Evolutionary conservation across 208 protist genomes (phyloP).

Genomic region (Crithidia brevicula): DNA sequence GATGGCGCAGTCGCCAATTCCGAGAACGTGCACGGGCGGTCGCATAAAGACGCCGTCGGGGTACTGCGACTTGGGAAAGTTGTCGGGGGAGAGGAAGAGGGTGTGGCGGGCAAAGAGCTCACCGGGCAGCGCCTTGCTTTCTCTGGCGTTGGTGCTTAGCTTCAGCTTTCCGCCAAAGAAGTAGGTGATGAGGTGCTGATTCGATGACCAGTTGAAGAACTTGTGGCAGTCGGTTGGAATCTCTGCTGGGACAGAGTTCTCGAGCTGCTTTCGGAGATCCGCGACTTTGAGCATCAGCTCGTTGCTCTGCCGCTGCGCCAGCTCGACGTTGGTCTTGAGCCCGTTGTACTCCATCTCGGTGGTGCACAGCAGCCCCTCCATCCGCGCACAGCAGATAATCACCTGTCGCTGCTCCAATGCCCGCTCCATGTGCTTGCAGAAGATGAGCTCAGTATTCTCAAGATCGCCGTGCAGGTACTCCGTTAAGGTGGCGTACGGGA

Average conservation of each 20-base stretch:
- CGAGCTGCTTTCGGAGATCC: slow-evolving; percentile 64
- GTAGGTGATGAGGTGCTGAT: slow-evolving; percentile 83
- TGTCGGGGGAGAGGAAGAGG: slow-evolving; percentile 55
- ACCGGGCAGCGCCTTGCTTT: slow-evolving; percentile 80
- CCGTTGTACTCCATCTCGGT: slow-evolving; percentile 96
- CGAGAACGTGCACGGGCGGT: slow-evolving; percentile 79
- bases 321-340: slow-evolving; percentile 88
- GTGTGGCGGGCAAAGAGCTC: slow-evolving; percentile 86
- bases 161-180: slow-evolving; percentile 93
- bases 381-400: slow-evolving; percentile 83
- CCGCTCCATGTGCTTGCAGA: slow-evolving; percentile 90
- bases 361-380: slow-evolving; percentile 92
- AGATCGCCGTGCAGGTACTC: slow-evolving; percentile 92
- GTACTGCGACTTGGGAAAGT: slow-evolving; percentile 46
- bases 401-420: slow-evolving; percentile 79
- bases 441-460: slow-evolving; percentile 93
- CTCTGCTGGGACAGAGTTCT: slow-evolving; percentile 76
- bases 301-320: slow-evolving; percentile 82
- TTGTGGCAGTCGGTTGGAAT: slow-evolving; percentile 85
- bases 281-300: slow-evolving; percentile 77
- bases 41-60: slow-evolving; percentile 89
- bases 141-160: slow-evolving; percentile 81
- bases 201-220: slow-evolving; percentile 95
- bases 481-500: slow-evolving; percentile 80
- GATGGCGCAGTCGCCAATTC: slow-evolving; percentile 88